Evolutionary conservation across 2,329 filamentous ascomycete genomes (phyloP), one percentile per base, ranked within the genome.

Genomic region (Davidsoniella eucalypti): DNA sequence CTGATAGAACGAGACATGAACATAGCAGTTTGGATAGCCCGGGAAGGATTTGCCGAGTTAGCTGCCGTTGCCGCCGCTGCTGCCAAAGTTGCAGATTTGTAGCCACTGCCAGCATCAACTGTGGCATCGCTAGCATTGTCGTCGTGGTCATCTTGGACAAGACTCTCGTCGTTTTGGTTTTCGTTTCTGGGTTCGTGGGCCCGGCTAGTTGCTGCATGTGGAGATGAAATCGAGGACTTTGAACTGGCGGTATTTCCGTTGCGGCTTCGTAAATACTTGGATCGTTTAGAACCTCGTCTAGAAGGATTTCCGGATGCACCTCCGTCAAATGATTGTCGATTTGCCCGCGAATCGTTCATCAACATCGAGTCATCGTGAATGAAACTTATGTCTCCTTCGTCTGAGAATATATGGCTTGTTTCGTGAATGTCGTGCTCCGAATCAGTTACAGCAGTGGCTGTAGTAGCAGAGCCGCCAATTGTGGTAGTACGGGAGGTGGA

Each of bases 21-120:
- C 54, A 67, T 59, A 1, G 52, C 44, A 14, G 48, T 53, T 23
- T 47, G 49, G 33, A 53, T 53, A 8, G 48, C 70, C 68, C 1
- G 85, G 78, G 4, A 77, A 69, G 10, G 85, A 83, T 23, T 87
- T 85, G 16, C 85, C 87, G 2, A 85, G 84, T 58, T 93, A 85
- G 36, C 93, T 68, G 21, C 85, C 84, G 64, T 82, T 14, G 48
- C 47, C n/a, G 52, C 52, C 8, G 52, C 48, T 4, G 52, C 52
- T 16, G 52, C 48, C 18, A 53, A 17, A 5, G 52, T 46, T 3
- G 45, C 52, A 5, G 47, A 53, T 25, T 53, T 53, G 3, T 21
- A 37, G 9, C 40, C 18, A 21, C 29, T 18, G 9, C 82, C 70
- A 8, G 70, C 59, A 5, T 70, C 82, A 16, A 86, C 68, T 4